Base-by-base conservation (phyloP, 768 basidiomycete species). In the Agaricus sinodeliciosus region DNA sequence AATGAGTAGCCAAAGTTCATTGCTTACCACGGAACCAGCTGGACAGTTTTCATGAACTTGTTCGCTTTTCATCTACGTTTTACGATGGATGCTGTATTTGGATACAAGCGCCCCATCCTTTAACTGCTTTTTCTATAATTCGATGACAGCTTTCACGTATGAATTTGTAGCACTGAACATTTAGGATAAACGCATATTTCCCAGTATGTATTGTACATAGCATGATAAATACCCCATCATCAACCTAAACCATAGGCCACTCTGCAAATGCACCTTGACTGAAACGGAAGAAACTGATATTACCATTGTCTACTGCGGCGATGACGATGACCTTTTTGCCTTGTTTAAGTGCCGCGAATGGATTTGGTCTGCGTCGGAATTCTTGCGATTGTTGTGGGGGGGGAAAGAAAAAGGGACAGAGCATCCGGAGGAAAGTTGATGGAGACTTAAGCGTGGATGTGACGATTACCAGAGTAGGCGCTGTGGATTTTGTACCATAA, bases 291-390 rank as follows among this genome's bases (percentile, higher is more conserved):
- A 96, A 94, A 58, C 88, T 87, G 40, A 85, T 85, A 57, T 79
- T 91, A 8, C 94, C 92, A 2, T 82, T 78, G 67, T 96, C 94
- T 4, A 94, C 93, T 2, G 80, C 90, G 1, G 94, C 94, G 44
- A 98, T 78, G 31, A 97, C 74, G 48, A 94, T 72, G 8, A 75
- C 84, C 63, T 90, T 90, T 64, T 85, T 89, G 0, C 95, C 95
- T 26, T 81, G 79, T 59, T 94, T 90, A 55, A 97, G 72, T 4
- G 80, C 79, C 56, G 82, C 77, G 62, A 95, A 94, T 0, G 91
- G 87, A 59, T 94, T 85, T 3, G 78, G 70, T 56, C 65, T 76
- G 16, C 72, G 73, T 9, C 66, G 55, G 12, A 61, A 63, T 31
- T 39, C 44, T 51, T 46, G 16, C 31, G 53, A 19, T 27, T 44